Base-by-base conservation (phyloP, 73 alveolate genomes). In the Paraurostyla sp. region DNA sequence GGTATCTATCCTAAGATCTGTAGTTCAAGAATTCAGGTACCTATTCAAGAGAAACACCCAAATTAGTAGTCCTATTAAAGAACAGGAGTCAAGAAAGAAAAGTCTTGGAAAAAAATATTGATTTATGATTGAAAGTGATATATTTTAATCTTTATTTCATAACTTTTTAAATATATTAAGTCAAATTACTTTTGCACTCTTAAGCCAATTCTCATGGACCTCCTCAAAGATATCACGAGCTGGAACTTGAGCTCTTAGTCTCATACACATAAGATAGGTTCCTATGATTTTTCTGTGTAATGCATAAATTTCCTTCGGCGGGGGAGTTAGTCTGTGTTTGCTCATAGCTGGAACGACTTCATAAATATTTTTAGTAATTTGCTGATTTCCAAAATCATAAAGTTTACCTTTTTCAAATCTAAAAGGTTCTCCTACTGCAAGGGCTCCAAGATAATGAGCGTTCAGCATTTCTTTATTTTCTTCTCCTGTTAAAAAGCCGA, bases 401-500 rank as follows among this genome's bases (percentile, higher is more conserved):
- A 76, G 71, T 59, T 63, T 42, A 13, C 85, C 91, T 16, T 46
- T 54, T 41, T 65, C n/a, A n/a, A n/a, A 46, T 51, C 92, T 81
- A 73, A 94, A 94, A 4, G 98, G 98, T 73, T 94, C 98, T 48
- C 97, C 98, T 11, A 94, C 91, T 23, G 90, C 80, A 11, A 92
- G 59, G 1, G 89, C 90, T 25, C 94, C 92, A 50, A 87, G 81
- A n/a, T 84, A 86, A 60, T 94, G 98, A 27, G 98, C 95, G 42
- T 90, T 93, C 27, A 92, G 65, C 98, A 94, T 94, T 20, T 86
- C 91, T 48, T 88, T 81, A 76, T 93, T 94, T 85, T 94, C 98
- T 52, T 94, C 98, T 0, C 98, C 98, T 6, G 98, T 94, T 48
- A 94, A 76, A 81, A 92, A 94, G 27, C 95, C 95, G 32, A 94